phyloP scores from a whole-genome alignment of 768 basidiomycete species.

The Lanmaoa rubissima region DNA sequence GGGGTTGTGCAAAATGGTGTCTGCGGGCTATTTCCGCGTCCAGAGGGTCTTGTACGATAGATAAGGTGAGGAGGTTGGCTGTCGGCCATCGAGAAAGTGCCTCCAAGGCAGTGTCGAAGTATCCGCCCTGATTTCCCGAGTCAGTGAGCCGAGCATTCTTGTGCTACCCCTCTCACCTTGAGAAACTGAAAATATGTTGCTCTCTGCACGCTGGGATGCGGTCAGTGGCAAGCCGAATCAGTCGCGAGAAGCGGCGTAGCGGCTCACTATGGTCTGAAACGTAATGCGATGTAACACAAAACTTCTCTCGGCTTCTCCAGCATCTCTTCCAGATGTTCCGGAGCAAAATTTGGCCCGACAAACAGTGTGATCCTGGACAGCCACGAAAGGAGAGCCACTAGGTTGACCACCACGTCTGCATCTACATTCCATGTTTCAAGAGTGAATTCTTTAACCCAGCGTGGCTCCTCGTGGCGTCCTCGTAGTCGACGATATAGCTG shows the following conservation, averaged over 20 bases:
- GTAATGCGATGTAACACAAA: slow-evolving; percentile 55
- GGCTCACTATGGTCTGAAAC: slow-evolving; percentile 83
- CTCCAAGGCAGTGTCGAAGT: slow-evolving; percentile 73
- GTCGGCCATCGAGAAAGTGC: slow-evolving; percentile 65
- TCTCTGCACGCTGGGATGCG: slow-evolving; percentile 51
- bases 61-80: slow-evolving; percentile 43
- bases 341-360: slow-evolving; percentile 74
- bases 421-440: slow-evolving; percentile 70
- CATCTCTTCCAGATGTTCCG: slow-evolving; percentile 78
- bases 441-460: slow-evolving; percentile 48
- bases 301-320: slow-evolving; percentile 46
- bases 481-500: slow-evolving; percentile 58
- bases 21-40: slow-evolving; percentile 38
- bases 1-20: slow-evolving; percentile 72
- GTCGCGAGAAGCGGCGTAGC: not conserved
- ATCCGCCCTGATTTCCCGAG: slow-evolving; percentile 55
- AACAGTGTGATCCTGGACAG: slow-evolving; percentile 54
- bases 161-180: slow-evolving; percentile 41
- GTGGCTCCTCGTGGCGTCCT: slow-evolving; percentile 29
- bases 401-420: slow-evolving; percentile 69
- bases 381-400: slow-evolving; percentile 56
- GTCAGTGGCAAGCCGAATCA: not conserved
- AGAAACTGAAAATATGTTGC: slow-evolving; percentile 84
- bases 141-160: not conserved
- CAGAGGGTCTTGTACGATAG: slow-evolving; percentile 67